phyloP scores from a whole-genome alignment of 139 green algal genomes.

The Chlamydomonas sphaeroides region DNA sequence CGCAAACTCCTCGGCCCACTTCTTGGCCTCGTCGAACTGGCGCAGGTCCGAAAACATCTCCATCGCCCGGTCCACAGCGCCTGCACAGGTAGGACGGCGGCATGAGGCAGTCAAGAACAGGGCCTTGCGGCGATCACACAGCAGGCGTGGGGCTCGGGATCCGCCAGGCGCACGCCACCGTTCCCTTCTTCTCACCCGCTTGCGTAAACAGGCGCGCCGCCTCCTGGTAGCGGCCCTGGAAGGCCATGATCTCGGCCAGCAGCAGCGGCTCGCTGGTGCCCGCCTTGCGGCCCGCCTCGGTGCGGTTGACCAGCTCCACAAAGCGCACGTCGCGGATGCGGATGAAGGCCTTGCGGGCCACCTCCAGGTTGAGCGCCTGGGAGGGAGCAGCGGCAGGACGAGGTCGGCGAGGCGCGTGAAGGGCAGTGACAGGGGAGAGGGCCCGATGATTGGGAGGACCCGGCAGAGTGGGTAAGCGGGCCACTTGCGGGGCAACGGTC shows the following conservation, averaged over 20 bases:
- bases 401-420: no score
- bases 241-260: constrained; percentile 77
- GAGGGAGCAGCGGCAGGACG: no score
- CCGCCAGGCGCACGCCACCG: no score
- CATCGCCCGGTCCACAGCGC: constrained; percentile 69
- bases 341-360: constrained; percentile 82
- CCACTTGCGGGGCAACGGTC: not conserved
- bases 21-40: constrained; percentile 84
- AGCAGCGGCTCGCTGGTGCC: constrained; percentile 54
- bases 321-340: constrained; percentile 76
- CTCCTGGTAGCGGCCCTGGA: constrained; percentile 77
- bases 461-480: no score
- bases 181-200: constrained; percentile 31
- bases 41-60: constrained; percentile 88
- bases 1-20: constrained; percentile 78
- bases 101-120: no score
- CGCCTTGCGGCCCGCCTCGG: constrained; percentile 58
- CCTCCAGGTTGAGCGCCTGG: constrained; percentile 68
- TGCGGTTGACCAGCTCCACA: constrained; percentile 77
- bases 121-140: no score
- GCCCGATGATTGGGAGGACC: no score
- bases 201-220: constrained; percentile 76
- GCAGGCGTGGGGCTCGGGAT: no score
- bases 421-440: no score
- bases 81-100: no score